These are phyloP conservation scores for Talaromyces ruber DNA, from an alignment of 495 filamentous ascomycete genomes.

Conservation along the genomic window DNA sequence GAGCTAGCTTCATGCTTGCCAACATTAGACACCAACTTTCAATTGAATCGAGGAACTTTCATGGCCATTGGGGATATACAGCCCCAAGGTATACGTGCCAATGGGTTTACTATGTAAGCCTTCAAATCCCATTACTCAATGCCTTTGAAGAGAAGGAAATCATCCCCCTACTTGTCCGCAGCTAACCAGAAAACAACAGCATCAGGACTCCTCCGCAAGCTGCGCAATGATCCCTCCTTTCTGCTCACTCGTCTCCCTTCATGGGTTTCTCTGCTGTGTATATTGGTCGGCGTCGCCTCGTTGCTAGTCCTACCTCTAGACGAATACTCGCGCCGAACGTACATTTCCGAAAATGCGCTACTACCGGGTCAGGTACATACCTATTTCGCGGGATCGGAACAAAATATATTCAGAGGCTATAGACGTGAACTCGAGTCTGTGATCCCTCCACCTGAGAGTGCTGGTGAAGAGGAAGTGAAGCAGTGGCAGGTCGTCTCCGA, in stretches of 20 bases:
- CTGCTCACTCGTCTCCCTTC: slow-evolving; percentile 42
- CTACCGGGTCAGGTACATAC: slow-evolving; percentile 95
- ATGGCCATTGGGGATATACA: background rate
- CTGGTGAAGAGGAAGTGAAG: slow-evolving; percentile 14
- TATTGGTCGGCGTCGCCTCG: slow-evolving; percentile 84
- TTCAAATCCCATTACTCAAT: background rate
- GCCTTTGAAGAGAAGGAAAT: background rate
- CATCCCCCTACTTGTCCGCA: background rate
- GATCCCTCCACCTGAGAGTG: slow-evolving; percentile 13
- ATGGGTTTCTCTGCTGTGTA: slow-evolving; percentile 78
- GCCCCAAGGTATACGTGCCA: slow-evolving; percentile 1
- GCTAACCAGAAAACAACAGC: slow-evolving; percentile 1
- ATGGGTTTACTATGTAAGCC: slow-evolving; percentile 3
- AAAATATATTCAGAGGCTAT: slow-evolving; percentile 90
- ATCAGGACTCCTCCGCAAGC: slow-evolving; percentile 24
- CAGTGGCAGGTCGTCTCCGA: slow-evolving; percentile 46
- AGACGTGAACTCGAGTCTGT: slow-evolving; percentile 65
- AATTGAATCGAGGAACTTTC: background rate
- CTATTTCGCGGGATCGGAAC: slow-evolving; percentile 74
- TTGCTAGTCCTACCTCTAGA: slow-evolving; percentile 88
- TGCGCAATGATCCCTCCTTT: slow-evolving; percentile 34
- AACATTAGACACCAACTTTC: background rate
- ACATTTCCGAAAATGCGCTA: slow-evolving; percentile 96
- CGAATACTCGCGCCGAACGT: slow-evolving; percentile 84
- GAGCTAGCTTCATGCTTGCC: background rate